Evolutionary conservation across 129 eudicot genomes (phyloP), one percentile per base, ranked within the genome.

Genomic region (Chrysanthemum seticuspe): DNA sequence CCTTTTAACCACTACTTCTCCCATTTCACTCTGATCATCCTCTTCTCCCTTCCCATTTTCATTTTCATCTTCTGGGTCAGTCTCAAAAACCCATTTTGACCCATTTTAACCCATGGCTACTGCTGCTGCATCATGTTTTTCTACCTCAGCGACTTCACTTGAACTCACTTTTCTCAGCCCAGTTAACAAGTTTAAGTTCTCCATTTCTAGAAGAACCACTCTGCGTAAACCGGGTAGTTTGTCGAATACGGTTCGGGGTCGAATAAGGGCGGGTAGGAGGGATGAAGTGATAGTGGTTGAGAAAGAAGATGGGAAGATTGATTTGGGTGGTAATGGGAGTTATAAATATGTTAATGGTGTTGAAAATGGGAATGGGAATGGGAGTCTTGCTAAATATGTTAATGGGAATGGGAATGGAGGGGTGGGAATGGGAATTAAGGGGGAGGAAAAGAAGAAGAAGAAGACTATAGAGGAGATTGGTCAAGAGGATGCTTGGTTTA

Each of bases 401-500:
- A 85, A 83, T 78, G 97, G 87, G 5, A 81, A 80, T 27, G 67
- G 55, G 40, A 67, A 70, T 49, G 31, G 81, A 48, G 79, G 84
- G 67, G 80, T 52, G 68, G 79, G 65, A 70, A 79, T 27, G 67
- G 55, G 40, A 67, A 70, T 49, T 21, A 79, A 48, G 79, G 84
- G 67, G 80, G 45, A 29, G 68, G 80, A 21, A 71, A 80, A 64
- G 75, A 72, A 70, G 81, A 84, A 69, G 78, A 92, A 89, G 83
- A 93, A 86, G 82, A 90, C 77, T 31, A 78, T 94, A 9, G 99
- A 90, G 79, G 97, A 94, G 70, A 94, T 94, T 70, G 99, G 99
- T 18, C 99, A 94, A 69, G 99, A 94, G 84, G 99, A 94, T 1
- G 97, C 97, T 6, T 94, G 99, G 99, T 94, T 94, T 78, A 90